Evolutionary conservation across 1,284 basidiomycete species (phyloP), one percentile per base, ranked within the genome.

Genomic region (Boletus calvinii): DNA sequence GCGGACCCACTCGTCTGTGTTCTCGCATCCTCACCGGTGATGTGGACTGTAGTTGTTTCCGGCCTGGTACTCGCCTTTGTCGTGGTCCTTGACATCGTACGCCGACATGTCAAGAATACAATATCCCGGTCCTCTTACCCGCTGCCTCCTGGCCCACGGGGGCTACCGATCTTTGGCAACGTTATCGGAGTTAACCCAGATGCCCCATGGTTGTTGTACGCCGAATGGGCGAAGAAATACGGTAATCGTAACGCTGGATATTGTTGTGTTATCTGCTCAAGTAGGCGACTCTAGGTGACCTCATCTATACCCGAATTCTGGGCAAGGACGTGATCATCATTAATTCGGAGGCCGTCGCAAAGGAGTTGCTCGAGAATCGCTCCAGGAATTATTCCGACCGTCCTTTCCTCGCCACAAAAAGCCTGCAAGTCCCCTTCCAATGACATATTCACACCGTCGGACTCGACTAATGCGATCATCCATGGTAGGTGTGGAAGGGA

Each of bases 361-460:
- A 56, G 11, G 76, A 74, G 4, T 62, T 80, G n/a, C 67, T 80
- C 11, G 77, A 77, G 17, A 74, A 70, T 43, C 69, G 75, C 15
- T 74, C 75, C 6, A 60, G 55, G 2, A 65, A 66, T 15, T 76
- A 75, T 54, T 72, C 58, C 3, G 60, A 60, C 9, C 60, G 60
- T 3, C 59, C 59, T 17, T 55, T 41, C 42, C 31, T 62, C 63
- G 22, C 46, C 5, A 64, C 62, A 20, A 62, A 39, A 45, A 41
- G 43, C 22, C 9, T 64, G 62, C 36, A 50, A 38, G 47, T 48
- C 18, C 7, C 1, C 9, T 24, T 34, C 29, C 9, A 2, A 22
- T 29, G 3, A 26, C 26, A 26, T 24, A 24, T 26, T 24, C 24
- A n/a, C n/a, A 9, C 29, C 18, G 5, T 41, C 11, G 8, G n/a